A percentile compares a stretch with the other conserved stretches of the same genome.
Evolutionary conservation across 345 rosid genomes (phyloP).

Genomic region (Pistacia atlantica): DNA sequence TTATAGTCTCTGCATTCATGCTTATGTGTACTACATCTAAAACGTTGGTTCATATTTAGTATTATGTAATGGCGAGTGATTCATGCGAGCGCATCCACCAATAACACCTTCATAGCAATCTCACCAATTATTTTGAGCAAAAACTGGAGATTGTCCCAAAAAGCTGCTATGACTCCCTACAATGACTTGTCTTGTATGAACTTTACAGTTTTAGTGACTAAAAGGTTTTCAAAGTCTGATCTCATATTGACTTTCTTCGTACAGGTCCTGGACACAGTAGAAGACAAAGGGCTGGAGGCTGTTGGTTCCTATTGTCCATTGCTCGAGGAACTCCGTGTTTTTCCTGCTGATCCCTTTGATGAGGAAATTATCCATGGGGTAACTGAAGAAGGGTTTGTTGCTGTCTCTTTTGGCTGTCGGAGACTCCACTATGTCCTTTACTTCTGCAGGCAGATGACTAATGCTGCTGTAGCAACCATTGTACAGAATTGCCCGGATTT

Average conservation of each 20-base stretch:
- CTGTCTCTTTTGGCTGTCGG: constrained; percentile 62
- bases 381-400: constrained; percentile 63
- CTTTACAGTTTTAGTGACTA: background rate
- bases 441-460: constrained; percentile 73
- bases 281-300: constrained; percentile 67
- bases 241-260: constrained; percentile 1
- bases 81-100: background rate
- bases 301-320: constrained; percentile 54
- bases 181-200: constrained; percentile 4
- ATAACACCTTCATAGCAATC: background rate
- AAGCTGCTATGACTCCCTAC: background rate
- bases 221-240: no score
- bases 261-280: constrained; percentile 70
- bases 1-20: no score
- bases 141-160: background rate
- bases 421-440: constrained; percentile 68
- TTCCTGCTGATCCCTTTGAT: constrained; percentile 66
- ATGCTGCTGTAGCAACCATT: constrained; percentile 65
- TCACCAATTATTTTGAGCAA: background rate
- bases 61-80: background rate
- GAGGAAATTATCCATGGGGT: constrained; percentile 54
- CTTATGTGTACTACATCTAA: no score
- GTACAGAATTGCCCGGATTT: constrained; percentile 70
- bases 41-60: background rate
- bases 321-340: constrained; percentile 76